Percentiles rank a stretch among this genome's conserved stretches.
Conservation (phyloP, 2,329 filamentous ascomycete genomes). For the Reticulascus tulasneorum region DNA sequence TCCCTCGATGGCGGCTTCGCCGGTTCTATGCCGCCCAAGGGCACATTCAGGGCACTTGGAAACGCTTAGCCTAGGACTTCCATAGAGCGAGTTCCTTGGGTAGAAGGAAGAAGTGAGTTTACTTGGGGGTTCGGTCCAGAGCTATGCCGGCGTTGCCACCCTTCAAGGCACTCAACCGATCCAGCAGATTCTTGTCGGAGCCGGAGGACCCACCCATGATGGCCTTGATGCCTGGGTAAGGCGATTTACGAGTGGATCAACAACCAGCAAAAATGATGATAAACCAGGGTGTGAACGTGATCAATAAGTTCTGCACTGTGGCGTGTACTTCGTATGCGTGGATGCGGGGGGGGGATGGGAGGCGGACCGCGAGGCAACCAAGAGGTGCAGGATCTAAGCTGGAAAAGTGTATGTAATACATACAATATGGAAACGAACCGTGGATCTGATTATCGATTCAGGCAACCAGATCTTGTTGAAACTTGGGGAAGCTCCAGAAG, state of each 20-base stretch:
- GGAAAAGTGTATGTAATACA: no score
- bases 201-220: background rate
- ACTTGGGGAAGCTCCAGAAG: no score
- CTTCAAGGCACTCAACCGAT: slow-evolving; percentile 52
- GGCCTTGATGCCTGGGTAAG: slow-evolving; percentile 1
- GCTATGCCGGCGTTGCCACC: slow-evolving; percentile 22
- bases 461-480: no score
- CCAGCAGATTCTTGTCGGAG: slow-evolving; percentile 43
- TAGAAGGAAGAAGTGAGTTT: slow-evolving; percentile 20
- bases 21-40: slow-evolving; percentile 36
- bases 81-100: background rate
- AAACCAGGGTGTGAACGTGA: background rate
- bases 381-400: no score
- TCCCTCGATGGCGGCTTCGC: slow-evolving; percentile 41
- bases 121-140: slow-evolving; percentile 33
- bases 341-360: no score
- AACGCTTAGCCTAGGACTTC: slow-evolving; percentile 2
- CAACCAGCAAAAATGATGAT: background rate
- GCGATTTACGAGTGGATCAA: background rate
- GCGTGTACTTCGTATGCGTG: background rate
- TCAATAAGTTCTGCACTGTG: background rate
- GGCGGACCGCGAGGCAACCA: no score
- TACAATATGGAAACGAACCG: no score
- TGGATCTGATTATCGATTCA: no score
- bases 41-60: slow-evolving; percentile 20